Percentiles rank a stretch among this genome's conserved stretches.
These are phyloP conservation scores for Penicillium sp. DNA, from an alignment of 2,329 filamentous ascomycete genomes.

Conservation along the genomic window DNA sequence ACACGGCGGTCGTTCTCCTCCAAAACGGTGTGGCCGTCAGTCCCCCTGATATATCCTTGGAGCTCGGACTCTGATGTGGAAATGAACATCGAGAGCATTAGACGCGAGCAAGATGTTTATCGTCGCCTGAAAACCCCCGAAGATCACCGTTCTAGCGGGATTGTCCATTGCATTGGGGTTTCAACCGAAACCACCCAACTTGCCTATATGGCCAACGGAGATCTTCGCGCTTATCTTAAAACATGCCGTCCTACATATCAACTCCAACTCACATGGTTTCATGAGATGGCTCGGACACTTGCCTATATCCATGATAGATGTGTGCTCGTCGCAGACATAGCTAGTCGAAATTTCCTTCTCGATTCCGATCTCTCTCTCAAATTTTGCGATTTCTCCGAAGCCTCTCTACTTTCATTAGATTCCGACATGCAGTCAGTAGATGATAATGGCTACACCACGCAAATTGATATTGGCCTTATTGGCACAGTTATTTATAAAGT, in stretches of 20 bases:
- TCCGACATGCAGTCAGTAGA: conserved; percentile 28
- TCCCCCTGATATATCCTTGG: conserved; percentile 15
- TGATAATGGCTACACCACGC: conserved; percentile 21
- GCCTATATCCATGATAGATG: conserved; percentile 24
- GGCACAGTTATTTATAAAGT: conserved; percentile 27
- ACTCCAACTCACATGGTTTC: conserved; percentile 19
- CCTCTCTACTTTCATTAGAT: conserved; percentile 24
- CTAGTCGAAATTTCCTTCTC: conserved; percentile 31
- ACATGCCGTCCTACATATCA: conserved; percentile 11
- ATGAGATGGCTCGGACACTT: conserved; percentile 26
- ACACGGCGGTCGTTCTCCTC: conserved; percentile 14
- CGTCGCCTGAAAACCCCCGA: conserved; percentile 8
- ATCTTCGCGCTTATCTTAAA: conserved; percentile 24
- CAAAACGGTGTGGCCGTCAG: conserved; percentile 2
- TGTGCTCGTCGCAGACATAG: conserved; percentile 31
- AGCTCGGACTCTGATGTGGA: conserved; percentile 16
- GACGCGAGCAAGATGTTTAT: conserved; percentile 21
- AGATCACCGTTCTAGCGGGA: conserved; percentile 6
- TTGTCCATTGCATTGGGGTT: conserved; percentile 14
- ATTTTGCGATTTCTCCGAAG: conserved; percentile 31
- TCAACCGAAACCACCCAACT: conserved; percentile 15
- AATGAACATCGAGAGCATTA: conserved; percentile 15
- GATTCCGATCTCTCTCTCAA: conserved; percentile 28
- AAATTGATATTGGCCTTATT: not conserved
- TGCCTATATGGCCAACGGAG: conserved; percentile 25